A percentile compares a stretch with the other conserved stretches of the same genome.
Evolutionary conservation across 108 stramenopile genomes (phyloP).

Genomic region (Cyclostephanos tholiformis): DNA sequence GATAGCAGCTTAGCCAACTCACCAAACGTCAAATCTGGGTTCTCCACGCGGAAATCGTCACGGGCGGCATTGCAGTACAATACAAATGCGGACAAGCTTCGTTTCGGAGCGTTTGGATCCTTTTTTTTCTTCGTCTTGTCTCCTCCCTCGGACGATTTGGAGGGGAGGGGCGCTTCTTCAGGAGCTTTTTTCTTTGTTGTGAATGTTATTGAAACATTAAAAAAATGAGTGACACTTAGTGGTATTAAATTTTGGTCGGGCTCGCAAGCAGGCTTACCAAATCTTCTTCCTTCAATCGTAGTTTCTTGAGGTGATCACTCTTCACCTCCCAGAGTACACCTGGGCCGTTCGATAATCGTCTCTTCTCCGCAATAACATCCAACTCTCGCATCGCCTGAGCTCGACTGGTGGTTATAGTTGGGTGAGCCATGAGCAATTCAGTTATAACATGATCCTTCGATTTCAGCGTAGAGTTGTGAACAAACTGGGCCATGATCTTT

Average conservation of each 20-base stretch:
- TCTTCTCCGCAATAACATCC: slow-evolving; percentile 77
- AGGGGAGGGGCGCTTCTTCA: slow-evolving; percentile 6
- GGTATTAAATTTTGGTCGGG: neutral
- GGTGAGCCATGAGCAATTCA: slow-evolving; percentile 61
- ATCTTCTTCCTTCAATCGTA: slow-evolving; percentile 53
- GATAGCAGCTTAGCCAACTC: slow-evolving; percentile 36
- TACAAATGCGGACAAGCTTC: slow-evolving; percentile 16
- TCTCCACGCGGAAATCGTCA: slow-evolving; percentile 27
- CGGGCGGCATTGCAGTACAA: slow-evolving; percentile 45
- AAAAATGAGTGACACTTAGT: neutral
- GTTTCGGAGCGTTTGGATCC: slow-evolving; percentile 55
- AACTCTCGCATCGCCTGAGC: slow-evolving; percentile 75
- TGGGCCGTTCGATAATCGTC: slow-evolving; percentile 50
- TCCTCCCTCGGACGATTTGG: neutral
- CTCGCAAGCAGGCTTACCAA: slow-evolving; percentile 33
- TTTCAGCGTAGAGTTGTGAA: slow-evolving; percentile 68
- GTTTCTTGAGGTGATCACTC: slow-evolving; percentile 53
- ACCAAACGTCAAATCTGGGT: slow-evolving; percentile 27
- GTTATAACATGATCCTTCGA: slow-evolving; percentile 81
- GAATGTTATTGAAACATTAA: neutral
- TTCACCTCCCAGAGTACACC: slow-evolving; percentile 87
- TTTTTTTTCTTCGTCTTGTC: slow-evolving; percentile 39
- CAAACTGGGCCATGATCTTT: slow-evolving; percentile 59
- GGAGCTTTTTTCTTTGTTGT: slow-evolving; percentile 24
- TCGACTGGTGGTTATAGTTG: slow-evolving; percentile 58